These are phyloP conservation scores for Neopestalotiopsis clavispora DNA, from an alignment of 2,329 filamentous ascomycete species.

Conservation along the genomic window DNA sequence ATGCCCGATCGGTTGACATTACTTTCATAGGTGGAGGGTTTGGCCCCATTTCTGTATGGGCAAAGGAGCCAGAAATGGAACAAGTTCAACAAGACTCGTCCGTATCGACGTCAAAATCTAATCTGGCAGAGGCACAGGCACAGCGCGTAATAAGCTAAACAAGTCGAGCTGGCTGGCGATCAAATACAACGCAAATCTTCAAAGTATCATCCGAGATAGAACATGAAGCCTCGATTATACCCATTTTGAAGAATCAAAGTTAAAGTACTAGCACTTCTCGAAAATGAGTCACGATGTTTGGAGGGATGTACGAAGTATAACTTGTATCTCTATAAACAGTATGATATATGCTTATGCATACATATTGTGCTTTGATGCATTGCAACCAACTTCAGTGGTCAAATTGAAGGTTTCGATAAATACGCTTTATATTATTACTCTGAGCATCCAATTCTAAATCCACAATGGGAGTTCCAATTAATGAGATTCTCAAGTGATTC, in stretches of 20 bases:
- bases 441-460: too few species aligned
- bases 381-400: neutral
- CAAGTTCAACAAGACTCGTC: neutral
- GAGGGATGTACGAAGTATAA: neutral
- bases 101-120: neutral
- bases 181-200: too few species aligned
- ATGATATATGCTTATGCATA: neutral
- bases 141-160: neutral
- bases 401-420: too few species aligned
- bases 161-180: too few species aligned
- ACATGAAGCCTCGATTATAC: too few species aligned
- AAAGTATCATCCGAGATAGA: too few species aligned
- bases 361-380: neutral
- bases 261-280: too few species aligned
- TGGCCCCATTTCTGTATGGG: constrained; percentile 6
- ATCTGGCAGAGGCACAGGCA: neutral
- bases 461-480: too few species aligned
- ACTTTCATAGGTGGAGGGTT: neutral
- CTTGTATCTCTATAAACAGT: neutral
- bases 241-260: too few species aligned
- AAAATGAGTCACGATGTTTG: neutral
- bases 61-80: constrained; percentile 6
- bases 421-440: too few species aligned
- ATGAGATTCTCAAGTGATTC: too few species aligned
- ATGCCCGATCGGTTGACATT: neutral